Conservation (phyloP, 2,329 filamentous ascomycete species). For the Penicillium corylophilum region DNA sequence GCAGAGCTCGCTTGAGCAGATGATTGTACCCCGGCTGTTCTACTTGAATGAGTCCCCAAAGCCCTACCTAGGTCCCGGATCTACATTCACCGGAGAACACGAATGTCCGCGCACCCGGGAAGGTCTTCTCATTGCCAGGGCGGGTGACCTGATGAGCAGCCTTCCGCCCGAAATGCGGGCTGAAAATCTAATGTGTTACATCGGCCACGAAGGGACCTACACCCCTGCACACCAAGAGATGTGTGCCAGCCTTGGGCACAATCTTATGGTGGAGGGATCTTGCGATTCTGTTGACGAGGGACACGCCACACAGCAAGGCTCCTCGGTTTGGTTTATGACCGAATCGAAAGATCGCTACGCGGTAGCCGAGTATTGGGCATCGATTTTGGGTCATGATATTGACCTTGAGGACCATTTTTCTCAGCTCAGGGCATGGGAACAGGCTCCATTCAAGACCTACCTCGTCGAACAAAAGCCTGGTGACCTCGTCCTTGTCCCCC, state of each 20-base stretch:
- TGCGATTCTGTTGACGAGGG: conserved; percentile 62
- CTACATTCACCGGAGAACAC: conserved; percentile 45
- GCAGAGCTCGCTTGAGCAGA: conserved; percentile 73
- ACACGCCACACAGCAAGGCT: conserved; percentile 72
- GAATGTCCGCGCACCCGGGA: conserved; percentile 46
- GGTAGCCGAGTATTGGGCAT: conserved; percentile 91
- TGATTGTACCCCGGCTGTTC: conserved; percentile 79
- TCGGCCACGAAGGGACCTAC: conserved; percentile 95
- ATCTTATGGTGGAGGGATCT: conserved; percentile 96
- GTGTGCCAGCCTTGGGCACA: conserved; percentile 94
- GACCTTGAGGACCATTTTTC: conserved; percentile 97
- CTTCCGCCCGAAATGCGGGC: conserved; percentile 84
- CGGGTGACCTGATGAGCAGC: conserved; percentile 93
- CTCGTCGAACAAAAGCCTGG: conserved; percentile 87
- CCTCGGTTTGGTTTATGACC: conserved; percentile 98
- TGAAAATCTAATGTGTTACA: conserved; percentile 96
- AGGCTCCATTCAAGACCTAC: conserved; percentile 88
- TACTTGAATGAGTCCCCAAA: conserved; percentile 83
- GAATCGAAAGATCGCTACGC: conserved; percentile 88
- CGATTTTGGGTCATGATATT: conserved; percentile 90
- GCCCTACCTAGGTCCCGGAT: conserved; percentile 55
- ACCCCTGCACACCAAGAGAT: conserved; percentile 95
- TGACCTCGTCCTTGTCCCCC: conserved; percentile 91
- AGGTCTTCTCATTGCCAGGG: conserved; percentile 63
- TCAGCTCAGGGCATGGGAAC: conserved; percentile 92